Conservation (phyloP, 345 rosid species). For the Erucastrum elatum region DNA sequence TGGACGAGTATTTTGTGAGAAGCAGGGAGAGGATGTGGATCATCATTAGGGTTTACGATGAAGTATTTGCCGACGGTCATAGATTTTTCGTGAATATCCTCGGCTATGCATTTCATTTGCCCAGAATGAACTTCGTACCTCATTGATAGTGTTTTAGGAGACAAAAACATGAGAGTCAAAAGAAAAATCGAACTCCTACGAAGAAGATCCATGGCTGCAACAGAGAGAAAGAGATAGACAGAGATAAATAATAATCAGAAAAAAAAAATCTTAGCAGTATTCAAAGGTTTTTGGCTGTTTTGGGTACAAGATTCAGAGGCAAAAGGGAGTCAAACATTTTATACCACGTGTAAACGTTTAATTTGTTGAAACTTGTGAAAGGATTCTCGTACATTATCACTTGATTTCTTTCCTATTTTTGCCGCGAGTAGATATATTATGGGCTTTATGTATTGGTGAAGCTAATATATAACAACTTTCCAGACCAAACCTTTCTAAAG, state of each 20-base stretch:
- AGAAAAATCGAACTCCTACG: slow-evolving; percentile 2
- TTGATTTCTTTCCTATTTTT: background rate
- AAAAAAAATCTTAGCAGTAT: background rate
- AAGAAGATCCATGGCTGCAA: slow-evolving; percentile 24
- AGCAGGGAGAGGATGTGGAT: slow-evolving; percentile 53
- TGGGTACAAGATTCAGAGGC: background rate
- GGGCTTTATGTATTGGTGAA: background rate
- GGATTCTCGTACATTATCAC: background rate
- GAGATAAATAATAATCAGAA: background rate
- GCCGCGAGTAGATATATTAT: background rate
- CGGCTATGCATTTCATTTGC: slow-evolving; percentile 70
- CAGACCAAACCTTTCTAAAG: background rate
- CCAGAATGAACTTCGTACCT: slow-evolving; percentile 72
- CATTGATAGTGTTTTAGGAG: slow-evolving; percentile 45
- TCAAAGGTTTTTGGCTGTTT: slow-evolving; percentile 17
- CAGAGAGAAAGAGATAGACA: background rate
- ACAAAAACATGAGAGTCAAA: slow-evolving; percentile 39
- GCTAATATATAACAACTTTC: background rate
- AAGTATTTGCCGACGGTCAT: slow-evolving; percentile 77
- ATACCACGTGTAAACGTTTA: slow-evolving; percentile 34
- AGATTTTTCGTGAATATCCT: slow-evolving; percentile 65
- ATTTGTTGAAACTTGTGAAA: slow-evolving; percentile 45
- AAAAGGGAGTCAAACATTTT: slow-evolving; percentile 2
- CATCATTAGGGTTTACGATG: slow-evolving; percentile 70
- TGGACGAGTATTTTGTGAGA: slow-evolving; percentile 65